phyloP scores from a whole-genome alignment of 2,329 filamentous ascomycete species.

The Calonectria multiphialidica region DNA sequence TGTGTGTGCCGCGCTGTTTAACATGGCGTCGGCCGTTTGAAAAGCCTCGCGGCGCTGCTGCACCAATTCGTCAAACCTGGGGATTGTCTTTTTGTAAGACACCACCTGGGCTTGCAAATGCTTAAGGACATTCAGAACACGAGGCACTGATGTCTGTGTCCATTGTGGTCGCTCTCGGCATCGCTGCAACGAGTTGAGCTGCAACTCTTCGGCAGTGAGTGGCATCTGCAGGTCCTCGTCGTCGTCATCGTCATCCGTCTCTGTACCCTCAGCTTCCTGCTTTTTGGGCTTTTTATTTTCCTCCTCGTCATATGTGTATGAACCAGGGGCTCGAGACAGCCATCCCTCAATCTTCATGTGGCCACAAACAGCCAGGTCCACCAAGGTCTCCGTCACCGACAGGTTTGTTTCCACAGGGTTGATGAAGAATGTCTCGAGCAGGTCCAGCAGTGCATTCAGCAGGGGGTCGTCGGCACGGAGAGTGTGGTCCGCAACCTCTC shows the following conservation, averaged over 20 bases:
- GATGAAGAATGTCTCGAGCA: constrained; percentile 84
- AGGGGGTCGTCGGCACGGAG: constrained; percentile 73
- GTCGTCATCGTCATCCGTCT: constrained; percentile 38
- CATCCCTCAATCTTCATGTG: constrained; percentile 91
- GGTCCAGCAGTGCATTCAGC: constrained; percentile 74
- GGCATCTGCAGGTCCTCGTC: constrained; percentile 35
- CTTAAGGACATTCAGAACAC: constrained; percentile 69
- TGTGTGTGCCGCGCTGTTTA: constrained; percentile 49
- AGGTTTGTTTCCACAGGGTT: constrained; percentile 95
- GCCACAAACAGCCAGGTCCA: constrained; percentile 86
- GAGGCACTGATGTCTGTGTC: constrained; percentile 62
- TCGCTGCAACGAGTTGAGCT: constrained; percentile 60
- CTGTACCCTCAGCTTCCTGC: constrained; percentile 24
- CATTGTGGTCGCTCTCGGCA: constrained; percentile 68
- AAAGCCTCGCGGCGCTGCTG: constrained; percentile 75
- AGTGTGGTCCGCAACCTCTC: constrained; percentile 71
- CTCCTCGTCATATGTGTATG: constrained; percentile 63
- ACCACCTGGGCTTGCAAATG: constrained; percentile 72
- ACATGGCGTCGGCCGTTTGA: constrained; percentile 67
- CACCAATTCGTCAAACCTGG: constrained; percentile 79
- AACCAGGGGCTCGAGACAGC: constrained; percentile 80
- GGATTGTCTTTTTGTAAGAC: constrained; percentile 72
- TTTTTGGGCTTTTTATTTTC: constrained; percentile 37
- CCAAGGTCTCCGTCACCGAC: constrained; percentile 84
- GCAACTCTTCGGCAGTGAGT: constrained; percentile 45